Evolutionary conservation across 345 rosid species (phyloP).

Genomic region (Hibiscus tridactylites): DNA sequence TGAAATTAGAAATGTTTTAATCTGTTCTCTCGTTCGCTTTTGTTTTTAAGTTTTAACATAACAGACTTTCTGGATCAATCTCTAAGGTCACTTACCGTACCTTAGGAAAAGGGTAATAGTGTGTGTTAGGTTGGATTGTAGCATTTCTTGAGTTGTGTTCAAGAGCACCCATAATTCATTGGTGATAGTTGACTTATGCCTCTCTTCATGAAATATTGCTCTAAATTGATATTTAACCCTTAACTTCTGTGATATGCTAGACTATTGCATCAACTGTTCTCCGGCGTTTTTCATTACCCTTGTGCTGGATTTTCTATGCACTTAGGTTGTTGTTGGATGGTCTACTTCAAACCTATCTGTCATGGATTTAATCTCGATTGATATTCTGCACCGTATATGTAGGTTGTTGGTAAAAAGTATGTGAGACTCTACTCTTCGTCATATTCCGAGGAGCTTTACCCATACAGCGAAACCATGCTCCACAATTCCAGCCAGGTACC

Average conservation of each 20-base stretch:
- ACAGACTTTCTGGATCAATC: no score
- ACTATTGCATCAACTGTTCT: background rate
- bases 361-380: background rate
- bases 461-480: slow-evolving; percentile 82
- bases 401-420: slow-evolving; percentile 98
- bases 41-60: no score
- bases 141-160: background rate
- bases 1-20: no score
- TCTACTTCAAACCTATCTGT: background rate
- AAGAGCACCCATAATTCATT: background rate
- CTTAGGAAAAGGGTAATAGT: background rate
- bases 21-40: no score
- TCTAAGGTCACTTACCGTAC: no score
- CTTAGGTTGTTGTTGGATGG: background rate
- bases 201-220: background rate
- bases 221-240: background rate
- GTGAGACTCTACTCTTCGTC: slow-evolving; percentile 58
- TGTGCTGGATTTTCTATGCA: background rate
- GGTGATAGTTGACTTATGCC: background rate
- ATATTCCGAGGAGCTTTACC: slow-evolving; percentile 66
- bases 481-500: slow-evolving; percentile 88
- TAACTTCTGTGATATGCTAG: no score
- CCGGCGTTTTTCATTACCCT: background rate
- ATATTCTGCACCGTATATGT: slow-evolving; percentile 12
- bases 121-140: background rate